Evolutionary conservation across 2,329 filamentous ascomycete species (phyloP).

Genomic region (Neopestalotiopsis sp.): DNA sequence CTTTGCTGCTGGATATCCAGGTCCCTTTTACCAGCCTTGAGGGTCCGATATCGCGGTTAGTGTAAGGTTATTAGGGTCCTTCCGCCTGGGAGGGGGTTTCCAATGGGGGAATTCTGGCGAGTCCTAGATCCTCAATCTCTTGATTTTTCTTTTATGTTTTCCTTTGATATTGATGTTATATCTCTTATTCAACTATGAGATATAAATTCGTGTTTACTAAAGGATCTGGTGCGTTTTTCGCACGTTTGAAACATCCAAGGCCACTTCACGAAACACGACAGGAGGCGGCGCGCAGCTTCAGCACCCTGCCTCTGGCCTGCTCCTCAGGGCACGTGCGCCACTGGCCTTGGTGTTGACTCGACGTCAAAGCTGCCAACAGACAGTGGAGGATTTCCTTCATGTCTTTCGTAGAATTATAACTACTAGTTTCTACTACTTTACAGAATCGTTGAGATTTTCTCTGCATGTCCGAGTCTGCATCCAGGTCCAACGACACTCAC

Average conservation of each 20-base stretch:
- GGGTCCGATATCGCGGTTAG: not conserved
- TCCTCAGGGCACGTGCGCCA: not conserved
- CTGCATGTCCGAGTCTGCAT: too few species aligned
- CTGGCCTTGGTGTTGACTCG: not conserved
- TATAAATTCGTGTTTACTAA: not conserved
- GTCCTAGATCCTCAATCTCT: not conserved
- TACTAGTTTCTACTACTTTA: too few species aligned
- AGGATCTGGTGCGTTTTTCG: not conserved
- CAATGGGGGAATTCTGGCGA: not conserved
- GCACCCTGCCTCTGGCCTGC: not conserved
- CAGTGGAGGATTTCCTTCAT: not conserved
- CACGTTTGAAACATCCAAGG: conserved; percentile 10
- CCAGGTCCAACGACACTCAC: too few species aligned
- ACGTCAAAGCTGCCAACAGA: not conserved
- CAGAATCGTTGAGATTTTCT: too few species aligned
- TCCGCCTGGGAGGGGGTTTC: not conserved
- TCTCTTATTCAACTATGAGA: not conserved
- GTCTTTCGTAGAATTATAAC: too few species aligned
- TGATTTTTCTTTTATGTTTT: not conserved
- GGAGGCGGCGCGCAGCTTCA: not conserved
- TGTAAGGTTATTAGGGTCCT: not conserved
- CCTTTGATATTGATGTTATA: not conserved
- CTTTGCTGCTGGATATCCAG: not conserved
- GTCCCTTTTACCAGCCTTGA: not conserved
- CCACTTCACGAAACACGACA: not conserved